Base-by-base conservation (phyloP, 148 eudicot species). In the Chenopodium quinoa region DNA sequence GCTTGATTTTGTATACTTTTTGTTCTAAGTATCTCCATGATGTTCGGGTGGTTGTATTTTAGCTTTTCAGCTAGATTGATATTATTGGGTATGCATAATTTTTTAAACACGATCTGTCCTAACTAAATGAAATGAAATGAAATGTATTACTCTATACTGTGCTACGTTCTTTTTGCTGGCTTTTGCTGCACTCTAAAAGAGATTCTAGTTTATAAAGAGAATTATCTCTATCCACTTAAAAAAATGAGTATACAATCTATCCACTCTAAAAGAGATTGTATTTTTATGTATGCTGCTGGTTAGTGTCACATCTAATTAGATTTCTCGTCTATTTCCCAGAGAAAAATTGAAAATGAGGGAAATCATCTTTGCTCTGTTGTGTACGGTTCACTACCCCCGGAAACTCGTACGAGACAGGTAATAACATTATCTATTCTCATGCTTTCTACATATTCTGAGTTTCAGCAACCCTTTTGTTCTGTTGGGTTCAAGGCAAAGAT, bases 311-410 rank as follows among this genome's bases (percentile, higher is more conserved):
- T 47, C 31, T 75, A 44, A 71, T n/a, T 71, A 58, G 22, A 79
- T 40, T 71, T 40, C 56, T 71, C 74, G 48, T 54, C 74, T 83
- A 20, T 5, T 84, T 75, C 22, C 4, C 91, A 96, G 99, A 91
- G 86, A 86, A 71, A 84, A 90, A 89, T 96, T 80, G 95, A 96
- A 89, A 75, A 71, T 68, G 85, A 72, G 72, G 89, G 93, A 83
- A 86, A 84, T 86, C 99, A 93, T 88, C 90, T 96, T 63, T 96
- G 99, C 83, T 96, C 99, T 86, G 98, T 96, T 75, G 99, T 96
- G 89, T 96, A 96, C 85, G 99, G 99, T 80, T 96, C 99, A 85
- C 87, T 96, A 62, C 99, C 99, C 37, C 97, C 98, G 47, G 93
- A 88, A 83, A 93, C 99, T 80, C 98, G 99, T 71, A 92, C 93